Evolutionary conservation across 441 rosid species (phyloP).

Genomic region (Eruca vesicaria): DNA sequence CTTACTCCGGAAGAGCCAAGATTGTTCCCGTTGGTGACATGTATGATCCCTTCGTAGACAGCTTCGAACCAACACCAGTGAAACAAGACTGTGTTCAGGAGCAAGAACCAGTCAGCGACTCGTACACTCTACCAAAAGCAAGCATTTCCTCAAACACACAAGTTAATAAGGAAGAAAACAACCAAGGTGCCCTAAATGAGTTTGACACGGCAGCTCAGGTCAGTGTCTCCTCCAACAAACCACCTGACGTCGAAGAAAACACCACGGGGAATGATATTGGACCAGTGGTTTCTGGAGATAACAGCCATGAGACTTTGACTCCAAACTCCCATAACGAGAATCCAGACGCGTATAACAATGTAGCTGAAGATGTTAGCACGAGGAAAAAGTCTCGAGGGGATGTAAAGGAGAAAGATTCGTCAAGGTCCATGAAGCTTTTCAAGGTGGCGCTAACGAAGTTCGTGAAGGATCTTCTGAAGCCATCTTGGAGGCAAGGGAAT

Average conservation of each 20-base stretch:
- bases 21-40: constrained; percentile 44
- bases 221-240: constrained; percentile 52
- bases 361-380: constrained; percentile 51
- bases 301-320: constrained; percentile 56
- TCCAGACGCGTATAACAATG: constrained; percentile 36
- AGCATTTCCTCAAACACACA: constrained; percentile 51
- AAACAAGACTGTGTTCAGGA: constrained; percentile 42
- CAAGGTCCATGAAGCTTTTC: constrained; percentile 72
- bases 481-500: constrained; percentile 89
- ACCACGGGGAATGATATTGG: constrained; percentile 41
- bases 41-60: constrained; percentile 89
- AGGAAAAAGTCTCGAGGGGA: constrained; percentile 20
- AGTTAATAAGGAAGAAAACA: constrained; percentile 55
- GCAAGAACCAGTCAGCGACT: constrained; percentile 43
- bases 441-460: constrained; percentile 71
- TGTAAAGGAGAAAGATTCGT: constrained; percentile 42
- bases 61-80: constrained; percentile 63
- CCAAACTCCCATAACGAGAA: constrained; percentile 43
- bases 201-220: constrained; percentile 42
- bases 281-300: constrained; percentile 37
- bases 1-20: constrained; percentile 42
- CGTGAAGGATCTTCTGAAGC: constrained; percentile 85
- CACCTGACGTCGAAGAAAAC: constrained; percentile 59
- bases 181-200: constrained; percentile 40
- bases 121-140: constrained; percentile 39